Base-by-base conservation (phyloP, 2,329 filamentous ascomycete genomes). In the Sphaerostilbella broomeana region DNA sequence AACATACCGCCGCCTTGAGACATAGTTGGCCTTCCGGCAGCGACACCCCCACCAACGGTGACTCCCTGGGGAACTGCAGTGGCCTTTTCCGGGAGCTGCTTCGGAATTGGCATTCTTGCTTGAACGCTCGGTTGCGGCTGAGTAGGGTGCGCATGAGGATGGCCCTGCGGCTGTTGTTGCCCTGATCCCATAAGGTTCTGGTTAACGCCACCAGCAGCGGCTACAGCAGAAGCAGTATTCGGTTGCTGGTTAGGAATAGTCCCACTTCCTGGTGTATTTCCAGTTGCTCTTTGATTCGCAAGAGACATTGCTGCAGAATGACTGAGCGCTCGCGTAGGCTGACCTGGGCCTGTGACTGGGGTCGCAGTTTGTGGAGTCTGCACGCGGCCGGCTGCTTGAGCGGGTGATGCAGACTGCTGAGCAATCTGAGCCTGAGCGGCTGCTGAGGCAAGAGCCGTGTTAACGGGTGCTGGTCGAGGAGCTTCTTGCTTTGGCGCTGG, bases 71-170 rank as follows among this genome's bases (percentile, higher is more conserved):
- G 86, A 29, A 81, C 71, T 37, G 79, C 72, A 6, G 82, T 77
- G 31, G 84, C 81, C 33, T 74, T 73, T 40, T 79, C 75, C 4
- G 73, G 75, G 2, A 97, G 72, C 26, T 75, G 79, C 62, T 94
- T 94, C 3, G 87, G 82, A 35, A 94, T 94, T 0, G 81, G 81
- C 68, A 92, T 84, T 58, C 87, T 88, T 31, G 67, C 60, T 29
- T 75, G 64, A 58, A 72, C 54, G 12, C 61, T 58, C 11, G 63
- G 51, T 22, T 61, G 62, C 35, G 60, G 65, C 22, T 68, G 66
- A 19, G 46, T 42, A 11, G 43, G 47, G 22, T 49, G 47, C 16
- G 45, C 45, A 35, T 49, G 47, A 12, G 47, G 43, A 27, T 46
- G 50, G 8, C 38, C 44, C 30, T 47, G 47, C 21, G 53, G 56